Base-by-base conservation (phyloP, 192 early-diverging fungal genomes). In the Coemansia sp. region DNA sequence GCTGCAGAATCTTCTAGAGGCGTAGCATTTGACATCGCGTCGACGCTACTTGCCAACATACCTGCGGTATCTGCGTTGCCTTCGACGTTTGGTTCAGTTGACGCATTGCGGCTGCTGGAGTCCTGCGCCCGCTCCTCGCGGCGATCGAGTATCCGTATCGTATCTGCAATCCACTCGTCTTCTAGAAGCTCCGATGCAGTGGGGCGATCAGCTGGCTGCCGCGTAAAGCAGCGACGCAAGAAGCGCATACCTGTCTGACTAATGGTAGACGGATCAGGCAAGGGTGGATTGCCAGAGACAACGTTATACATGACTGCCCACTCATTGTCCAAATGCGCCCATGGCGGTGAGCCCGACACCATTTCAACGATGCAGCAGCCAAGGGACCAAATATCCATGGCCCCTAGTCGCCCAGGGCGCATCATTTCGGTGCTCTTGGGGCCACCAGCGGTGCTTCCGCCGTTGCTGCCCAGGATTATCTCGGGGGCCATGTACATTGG, bases 281-380 rank as follows among this genome's bases (percentile, higher is more conserved):
- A 61, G 11, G 89, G 87, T 37, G 92, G 89, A 42, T 86, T 84
- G 4, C 86, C 83, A 4, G 86, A 83, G 0, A 88, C 88, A 8
- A 92, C 90, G 59, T 93, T 90, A 62, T 89, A 95, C 91, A 95
- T 95, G 27, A 95, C 87, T 1, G 93, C 89, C 91, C 91, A 95
- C 72, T 95, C 90, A 59, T 95, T 95, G 57, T 95, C 93, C 24
- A 95, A 53, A 47, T 88, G 85, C 15, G 87, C 80, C 93, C 93
- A 95, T 2, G 93, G 92, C 50, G 85, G 85, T 30, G 82, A 71
- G n/a, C 94, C 94, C 0, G 92, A 94, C 2, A 91, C 80, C 91
- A 96, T 93, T 64, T 94, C 93, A 30, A 94, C 73, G 13, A 96
- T 80, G 62, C 91, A 93, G 62, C 94, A 96, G 12, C 91, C 94